Conservation (phyloP, 1,284 basidiomycete genomes). For the Wallemia hederae region DNA sequence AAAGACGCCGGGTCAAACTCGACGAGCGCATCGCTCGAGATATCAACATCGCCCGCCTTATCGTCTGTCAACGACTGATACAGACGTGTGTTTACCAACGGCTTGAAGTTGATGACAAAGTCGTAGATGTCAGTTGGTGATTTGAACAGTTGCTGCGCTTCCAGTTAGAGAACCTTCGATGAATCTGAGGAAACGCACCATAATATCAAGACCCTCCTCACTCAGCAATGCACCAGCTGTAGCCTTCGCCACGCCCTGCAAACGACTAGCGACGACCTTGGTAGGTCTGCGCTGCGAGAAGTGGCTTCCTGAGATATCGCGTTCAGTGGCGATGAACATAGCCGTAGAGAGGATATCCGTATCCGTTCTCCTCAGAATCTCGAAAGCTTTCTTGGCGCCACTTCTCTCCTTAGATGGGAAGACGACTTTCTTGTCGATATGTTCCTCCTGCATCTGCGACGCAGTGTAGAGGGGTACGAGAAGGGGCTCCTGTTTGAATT, state of each 20-base stretch:
- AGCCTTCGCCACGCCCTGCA: conserved; percentile 39
- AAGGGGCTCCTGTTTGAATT: conserved; percentile 29
- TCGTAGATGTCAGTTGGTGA: conserved; percentile 67
- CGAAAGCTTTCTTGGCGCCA: conserved; percentile 26
- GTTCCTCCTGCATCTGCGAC: conserved; percentile 13
- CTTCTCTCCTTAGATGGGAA: conserved; percentile 23
- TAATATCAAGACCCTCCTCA: conserved; percentile 20
- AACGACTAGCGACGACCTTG: conserved; percentile 34
- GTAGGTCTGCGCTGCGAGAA: conserved; percentile 43
- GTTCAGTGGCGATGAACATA: conserved; percentile 56
- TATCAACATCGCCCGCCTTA: conserved; percentile 44
- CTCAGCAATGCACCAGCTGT: conserved; percentile 21
- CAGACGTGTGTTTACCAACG: conserved; percentile 32
- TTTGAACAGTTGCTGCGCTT: conserved; percentile 41
- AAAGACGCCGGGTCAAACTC: conserved; percentile 26
- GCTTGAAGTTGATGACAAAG: conserved; percentile 46
- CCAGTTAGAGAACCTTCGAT: not conserved
- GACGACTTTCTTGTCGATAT: conserved; percentile 6
- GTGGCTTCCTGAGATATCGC: conserved; percentile 38
- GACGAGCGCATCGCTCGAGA: conserved; percentile 32
- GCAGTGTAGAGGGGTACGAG: conserved; percentile 21
- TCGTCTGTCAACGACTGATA: conserved; percentile 5
- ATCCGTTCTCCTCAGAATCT: conserved; percentile 15
- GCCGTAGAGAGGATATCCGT: conserved; percentile 24
- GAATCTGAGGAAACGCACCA: conserved; percentile 18